Evolutionary conservation across 495 filamentous ascomycete species (phyloP), one percentile per base, ranked within the genome.

Genomic region (Penicillium malachiteum): DNA sequence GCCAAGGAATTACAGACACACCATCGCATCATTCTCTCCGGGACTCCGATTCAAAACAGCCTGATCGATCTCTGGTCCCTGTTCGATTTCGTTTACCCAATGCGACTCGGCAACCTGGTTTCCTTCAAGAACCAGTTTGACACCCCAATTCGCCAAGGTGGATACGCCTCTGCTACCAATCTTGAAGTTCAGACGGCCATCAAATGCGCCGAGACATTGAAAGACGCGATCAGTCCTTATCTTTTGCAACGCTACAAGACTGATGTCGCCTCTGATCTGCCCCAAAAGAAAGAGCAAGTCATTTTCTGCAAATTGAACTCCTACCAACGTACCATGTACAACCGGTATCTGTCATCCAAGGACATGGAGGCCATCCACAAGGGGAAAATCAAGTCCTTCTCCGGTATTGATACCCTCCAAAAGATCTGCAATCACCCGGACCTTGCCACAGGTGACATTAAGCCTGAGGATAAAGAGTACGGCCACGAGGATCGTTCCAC

Each of bases 351-450:
- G n/a, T 74, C 72, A 33, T 96, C 91, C 0, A 81, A 87, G 11
- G 91, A 96, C 26, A 89, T 96, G 81, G 80, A 79, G 14, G 80
- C 84, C 0, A 93, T 98, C 52, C 67, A 90, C 11, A 82, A 80
- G 38, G 86, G 87, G 30, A 86, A 82, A 18, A 78, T 82, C n/a
- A 88, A 95, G 57, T 86, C 88, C 2, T 74, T 98, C 2, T 93
- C 86, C 64, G 93, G 91, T 8, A 89, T 98, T 51, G 91, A 96
- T 63, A 87, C 90, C 21, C 75, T 98, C 35, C 88, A 94, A 52
- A 98, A 98, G 75, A 91, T 98, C 41, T 96, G 94, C 74, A 97
- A 97, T 64, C 94, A 98, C 61, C 93, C 94, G 1, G 93, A 98
- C 69, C 77, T 98, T 3, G 73, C 84, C 3, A 84, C 92, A 52